Evolutionary conservation across 495 filamentous ascomycete species (phyloP), one percentile per base, ranked within the genome.

Genomic region (Penicillium cataractarum): DNA sequence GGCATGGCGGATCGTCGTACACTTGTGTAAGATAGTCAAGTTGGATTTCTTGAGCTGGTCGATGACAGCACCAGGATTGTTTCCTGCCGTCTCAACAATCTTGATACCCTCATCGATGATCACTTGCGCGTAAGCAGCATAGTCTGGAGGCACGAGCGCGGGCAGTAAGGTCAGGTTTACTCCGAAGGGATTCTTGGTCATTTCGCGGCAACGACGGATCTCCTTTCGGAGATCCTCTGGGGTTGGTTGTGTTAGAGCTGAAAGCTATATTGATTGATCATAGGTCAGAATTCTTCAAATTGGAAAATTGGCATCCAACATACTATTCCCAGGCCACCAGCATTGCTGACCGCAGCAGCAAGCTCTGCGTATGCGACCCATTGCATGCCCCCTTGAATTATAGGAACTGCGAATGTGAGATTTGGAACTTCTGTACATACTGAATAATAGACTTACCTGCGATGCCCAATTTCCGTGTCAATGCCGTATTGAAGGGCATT

Each of bases 1-100:
- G 33, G 95, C 95, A 69, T 99, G 95, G 21, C 93, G 81, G 75
- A 99, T 93, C 1, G 93, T 96, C n/a, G 95, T 42, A 9, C 39
- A 42, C 19, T 42, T 42, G 39, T 42, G 39, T 19, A 42, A n/a
- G 39, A 42, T 42, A 2, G 39, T 42, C n/a, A 42, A 6, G n/a
- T 42, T 21, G n/a, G 39, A 42, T 17, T 3, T 42, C n/a, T 42
- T 42, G 0, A 42, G 39, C 3, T 42, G 19, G 8, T 42, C 21
- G n/a, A 42, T 42, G 5, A 42, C 19, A 42, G 39, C n/a, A 7
- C 39, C 39, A 7, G 39, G 39, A 6, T 42, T 42, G 39, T 21
- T 42, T 21, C 39, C 39, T 42, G 39, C 39, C 8, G 39, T 42
- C n/a, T 42, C 39, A 21, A 42, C 39, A 42, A 42, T 42, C 19